phyloP scores from a whole-genome alignment of 1,284 basidiomycete species.

The Malassezia sympodialis region DNA sequence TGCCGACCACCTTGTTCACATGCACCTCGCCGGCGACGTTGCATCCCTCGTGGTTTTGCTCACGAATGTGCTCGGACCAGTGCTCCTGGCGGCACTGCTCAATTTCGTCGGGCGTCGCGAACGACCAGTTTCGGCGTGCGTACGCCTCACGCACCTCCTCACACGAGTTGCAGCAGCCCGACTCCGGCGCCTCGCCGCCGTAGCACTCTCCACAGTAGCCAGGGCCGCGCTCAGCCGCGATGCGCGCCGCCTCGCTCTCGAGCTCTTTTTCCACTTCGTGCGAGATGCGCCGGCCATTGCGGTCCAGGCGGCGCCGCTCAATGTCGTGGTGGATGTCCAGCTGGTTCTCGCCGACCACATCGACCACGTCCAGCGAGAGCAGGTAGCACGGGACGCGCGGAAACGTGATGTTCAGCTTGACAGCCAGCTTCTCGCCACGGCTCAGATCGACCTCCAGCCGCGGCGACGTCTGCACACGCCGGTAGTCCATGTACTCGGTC shows the following conservation, averaged over 20 bases:
- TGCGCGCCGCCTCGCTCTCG: slow-evolving; percentile 35
- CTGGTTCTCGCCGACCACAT: slow-evolving; percentile 91
- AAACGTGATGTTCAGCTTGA: slow-evolving; percentile 86
- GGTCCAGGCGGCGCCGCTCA: slow-evolving; percentile 66
- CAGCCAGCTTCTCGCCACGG: slow-evolving; percentile 83
- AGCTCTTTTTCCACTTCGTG: slow-evolving; percentile 23
- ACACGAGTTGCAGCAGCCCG: slow-evolving; percentile 82
- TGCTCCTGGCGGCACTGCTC: slow-evolving; percentile 84
- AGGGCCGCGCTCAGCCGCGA: slow-evolving; percentile 18
- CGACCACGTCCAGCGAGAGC: slow-evolving; percentile 73
- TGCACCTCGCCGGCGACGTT: slow-evolving; percentile 79
- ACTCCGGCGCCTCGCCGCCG: slow-evolving; percentile 68
- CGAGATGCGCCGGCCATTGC: slow-evolving; percentile 52
- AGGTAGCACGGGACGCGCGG: slow-evolving; percentile 89
- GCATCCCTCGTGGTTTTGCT: slow-evolving; percentile 88
- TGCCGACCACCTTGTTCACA: slow-evolving; percentile 76
- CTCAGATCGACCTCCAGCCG: slow-evolving; percentile 62
- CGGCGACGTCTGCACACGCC: slow-evolving; percentile 57
- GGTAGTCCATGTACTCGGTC: slow-evolving; percentile 92
- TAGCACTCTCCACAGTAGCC: slow-evolving; percentile 73
- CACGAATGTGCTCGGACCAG: slow-evolving; percentile 85
- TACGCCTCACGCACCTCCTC: slow-evolving; percentile 89
- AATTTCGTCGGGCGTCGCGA: slow-evolving; percentile 75
- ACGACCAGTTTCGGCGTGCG: slow-evolving; percentile 86
- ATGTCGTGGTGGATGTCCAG: slow-evolving; percentile 64